Percentiles rank a stretch among this genome's conserved stretches.
Conservation (phyloP, 148 eudicot species). For the Camellia sinensis region DNA sequence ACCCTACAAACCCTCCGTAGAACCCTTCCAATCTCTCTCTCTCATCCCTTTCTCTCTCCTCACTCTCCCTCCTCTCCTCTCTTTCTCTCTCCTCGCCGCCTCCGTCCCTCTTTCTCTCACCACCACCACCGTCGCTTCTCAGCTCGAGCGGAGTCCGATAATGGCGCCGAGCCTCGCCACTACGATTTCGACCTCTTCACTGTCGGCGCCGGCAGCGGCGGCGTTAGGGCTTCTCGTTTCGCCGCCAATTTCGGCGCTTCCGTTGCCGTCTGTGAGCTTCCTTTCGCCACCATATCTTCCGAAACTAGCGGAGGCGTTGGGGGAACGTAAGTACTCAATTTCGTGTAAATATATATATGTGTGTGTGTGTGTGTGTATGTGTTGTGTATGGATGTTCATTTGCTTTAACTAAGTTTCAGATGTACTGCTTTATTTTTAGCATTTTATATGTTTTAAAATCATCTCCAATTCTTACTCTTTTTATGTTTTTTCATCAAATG, state of each 20-base stretch:
- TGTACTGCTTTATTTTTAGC: too few species aligned
- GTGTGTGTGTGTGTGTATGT: not conserved
- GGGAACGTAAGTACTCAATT: constrained; percentile 63
- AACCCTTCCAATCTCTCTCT: constrained; percentile 11
- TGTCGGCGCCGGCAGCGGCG: constrained; percentile 94
- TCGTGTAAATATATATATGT: not conserved
- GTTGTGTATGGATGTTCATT: too few species aligned
- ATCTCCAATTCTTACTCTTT: too few species aligned
- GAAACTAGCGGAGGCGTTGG: constrained; percentile 86
- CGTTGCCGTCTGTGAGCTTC: constrained; percentile 88
- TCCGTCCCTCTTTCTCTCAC: constrained; percentile 19
- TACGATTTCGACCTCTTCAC: constrained; percentile 90
- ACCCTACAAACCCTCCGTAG: constrained; percentile 27
- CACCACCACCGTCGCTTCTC: constrained; percentile 42
- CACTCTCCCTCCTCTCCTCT: constrained; percentile 10
- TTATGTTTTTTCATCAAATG: too few species aligned
- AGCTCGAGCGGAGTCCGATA: constrained; percentile 49
- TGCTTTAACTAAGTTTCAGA: not conserved
- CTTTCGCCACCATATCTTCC: constrained; percentile 73
- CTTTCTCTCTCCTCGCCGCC: constrained; percentile 21
- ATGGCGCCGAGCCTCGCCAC: constrained; percentile 43
- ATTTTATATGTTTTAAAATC: too few species aligned
- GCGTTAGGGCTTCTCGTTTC: constrained; percentile 91
- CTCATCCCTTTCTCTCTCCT: constrained; percentile 23
- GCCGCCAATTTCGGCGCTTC: constrained; percentile 84